Conservation (phyloP, 371 early-diverging fungal species). For the Haplosporangium sp. region DNA sequence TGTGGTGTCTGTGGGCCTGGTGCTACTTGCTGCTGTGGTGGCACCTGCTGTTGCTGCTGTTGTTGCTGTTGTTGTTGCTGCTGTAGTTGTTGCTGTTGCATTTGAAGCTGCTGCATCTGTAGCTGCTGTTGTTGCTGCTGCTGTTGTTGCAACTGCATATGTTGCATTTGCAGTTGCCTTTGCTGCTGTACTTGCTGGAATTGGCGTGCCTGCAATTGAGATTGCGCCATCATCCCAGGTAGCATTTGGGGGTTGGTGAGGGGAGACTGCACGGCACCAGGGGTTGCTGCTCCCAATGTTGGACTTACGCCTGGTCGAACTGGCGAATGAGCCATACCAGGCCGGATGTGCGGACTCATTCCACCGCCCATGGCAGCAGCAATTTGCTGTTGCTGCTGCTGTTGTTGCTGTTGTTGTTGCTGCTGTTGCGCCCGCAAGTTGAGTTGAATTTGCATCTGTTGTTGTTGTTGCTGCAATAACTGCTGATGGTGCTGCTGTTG, state of each 20-base stretch:
- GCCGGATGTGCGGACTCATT: conserved; percentile 31
- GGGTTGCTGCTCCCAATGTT: conserved; percentile 8
- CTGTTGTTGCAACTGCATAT: conserved; percentile 18
- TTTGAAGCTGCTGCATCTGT: conserved; percentile 27
- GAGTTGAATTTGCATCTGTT: conserved; percentile 11
- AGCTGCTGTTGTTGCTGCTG: conserved; percentile 16
- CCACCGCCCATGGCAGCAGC: conserved; percentile 29
- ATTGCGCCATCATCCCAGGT: conserved; percentile 19
- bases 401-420: conserved; percentile 9
- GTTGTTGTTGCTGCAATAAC: conserved; percentile 8
- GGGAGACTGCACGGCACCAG: conserved; percentile 27
- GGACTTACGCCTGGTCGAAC: conserved; percentile 41
- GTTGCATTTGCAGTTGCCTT: conserved; percentile 3
- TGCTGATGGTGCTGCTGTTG: conserved; percentile 19
- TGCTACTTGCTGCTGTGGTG: conserved; percentile 28
- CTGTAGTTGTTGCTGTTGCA: conserved; percentile 14
- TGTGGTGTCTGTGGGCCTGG: conserved; percentile 50
- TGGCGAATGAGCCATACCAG: conserved; percentile 18
- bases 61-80: conserved; percentile 26
- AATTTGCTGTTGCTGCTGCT: conserved; percentile 26
- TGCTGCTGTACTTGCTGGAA: conserved; percentile 29
- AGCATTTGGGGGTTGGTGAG: conserved; percentile 12
- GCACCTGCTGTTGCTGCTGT: conserved; percentile 37
- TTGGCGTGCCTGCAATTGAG: conserved; percentile 33
- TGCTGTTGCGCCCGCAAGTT: conserved; percentile 17